Evolutionary conservation across 345 rosid species (phyloP).

Genomic region (Rhizophora mangle): DNA sequence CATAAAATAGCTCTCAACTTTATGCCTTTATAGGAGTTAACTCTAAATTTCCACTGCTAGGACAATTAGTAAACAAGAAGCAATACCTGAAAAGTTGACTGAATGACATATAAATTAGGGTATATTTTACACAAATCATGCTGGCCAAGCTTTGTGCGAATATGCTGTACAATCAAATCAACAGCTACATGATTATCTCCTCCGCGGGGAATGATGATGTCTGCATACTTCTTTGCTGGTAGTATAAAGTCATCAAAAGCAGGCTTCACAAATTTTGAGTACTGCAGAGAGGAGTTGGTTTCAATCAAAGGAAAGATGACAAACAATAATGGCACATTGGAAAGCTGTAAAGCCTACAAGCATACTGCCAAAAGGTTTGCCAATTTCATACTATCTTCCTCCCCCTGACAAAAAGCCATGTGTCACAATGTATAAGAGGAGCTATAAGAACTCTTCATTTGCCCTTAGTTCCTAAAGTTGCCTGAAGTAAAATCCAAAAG

Average conservation of each 20-base stretch:
- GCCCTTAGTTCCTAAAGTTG: no score
- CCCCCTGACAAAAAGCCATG: no score
- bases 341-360: not conserved
- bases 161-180: conserved; percentile 98
- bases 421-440: no score
- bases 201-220: conserved; percentile 98
- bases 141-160: conserved; percentile 94
- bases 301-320: not conserved
- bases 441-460: no score
- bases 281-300: conserved; percentile 55
- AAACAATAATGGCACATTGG: not conserved
- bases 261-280: conserved; percentile 97
- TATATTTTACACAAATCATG: conserved; percentile 98
- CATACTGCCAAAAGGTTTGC: no score
- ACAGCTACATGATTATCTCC: conserved; percentile 98
- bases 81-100: conserved; percentile 94
- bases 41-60: not conserved
- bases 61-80: conserved; percentile 9
- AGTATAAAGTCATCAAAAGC: conserved; percentile 99
- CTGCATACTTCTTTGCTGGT: conserved; percentile 97
- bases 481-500: no score
- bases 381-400: no score
- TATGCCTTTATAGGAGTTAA: not conserved
- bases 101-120: conserved; percentile 88
- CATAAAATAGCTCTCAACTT: not conserved